Conservation (phyloP, 108 stramenopile species). For the Epipyxis sp. region DNA sequence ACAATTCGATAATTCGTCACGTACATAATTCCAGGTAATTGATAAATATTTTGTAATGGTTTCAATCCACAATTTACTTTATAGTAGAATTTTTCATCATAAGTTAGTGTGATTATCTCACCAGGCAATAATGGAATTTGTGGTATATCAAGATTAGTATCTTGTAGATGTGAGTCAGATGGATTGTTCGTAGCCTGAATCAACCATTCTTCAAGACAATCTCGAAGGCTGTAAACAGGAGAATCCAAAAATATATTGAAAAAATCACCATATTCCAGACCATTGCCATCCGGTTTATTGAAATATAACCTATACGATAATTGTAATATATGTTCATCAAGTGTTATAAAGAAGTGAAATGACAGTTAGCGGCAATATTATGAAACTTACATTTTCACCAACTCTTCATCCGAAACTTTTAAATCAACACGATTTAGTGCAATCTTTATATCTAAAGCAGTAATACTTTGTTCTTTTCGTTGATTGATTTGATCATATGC, state of each 20-base stretch:
- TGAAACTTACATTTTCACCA: not conserved
- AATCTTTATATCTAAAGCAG: not conserved
- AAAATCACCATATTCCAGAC: not conserved
- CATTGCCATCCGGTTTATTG: not conserved
- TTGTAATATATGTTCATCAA: not conserved
- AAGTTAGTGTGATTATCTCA: not conserved
- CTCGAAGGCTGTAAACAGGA: not conserved
- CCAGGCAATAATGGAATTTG: not conserved
- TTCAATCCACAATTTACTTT: not conserved
- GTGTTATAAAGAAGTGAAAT: not conserved
- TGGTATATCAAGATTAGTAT: too few species aligned
- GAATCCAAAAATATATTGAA: not conserved
- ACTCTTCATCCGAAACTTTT: not conserved
- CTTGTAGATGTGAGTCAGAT: not conserved
- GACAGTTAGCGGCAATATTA: not conserved
- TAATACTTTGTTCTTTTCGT: not conserved
- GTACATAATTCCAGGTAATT: not conserved
- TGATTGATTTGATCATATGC: conserved; percentile 3
- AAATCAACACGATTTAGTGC: conserved; percentile 9
- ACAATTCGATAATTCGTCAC: conserved; percentile 28
- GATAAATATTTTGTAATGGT: not conserved
- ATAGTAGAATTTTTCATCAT: not conserved
- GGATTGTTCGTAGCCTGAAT: not conserved
- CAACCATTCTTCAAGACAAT: conserved; percentile 21
- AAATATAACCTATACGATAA: not conserved